Base-by-base conservation (phyloP, 441 rosid species). In the Raphanus hybrid region DNA sequence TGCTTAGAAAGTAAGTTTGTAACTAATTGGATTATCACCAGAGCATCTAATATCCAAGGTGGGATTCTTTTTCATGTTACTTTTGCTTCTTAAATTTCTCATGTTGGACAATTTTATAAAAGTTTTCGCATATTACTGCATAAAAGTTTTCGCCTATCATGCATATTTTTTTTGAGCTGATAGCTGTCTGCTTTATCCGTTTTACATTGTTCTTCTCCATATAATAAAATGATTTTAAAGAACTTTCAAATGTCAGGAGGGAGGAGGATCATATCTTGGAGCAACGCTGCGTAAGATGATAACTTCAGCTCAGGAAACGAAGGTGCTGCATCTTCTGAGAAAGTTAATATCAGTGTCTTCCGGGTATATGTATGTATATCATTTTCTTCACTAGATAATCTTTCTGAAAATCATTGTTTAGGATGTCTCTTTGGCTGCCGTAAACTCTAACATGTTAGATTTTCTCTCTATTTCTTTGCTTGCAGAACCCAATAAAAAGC, bases 371-470 rank as follows among this genome's bases (percentile, higher is more conserved):
- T 39, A 39, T 39, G 43, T 39, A 39, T 39, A 39, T 39, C 43
- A 10, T 8, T 39, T 39, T 10, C 43, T 39, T 35, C 8, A 35
- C 39, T 35, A 35, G 8, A 35, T 35, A 35, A 6, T 35, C 39
- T 35, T 35, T 39, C 43, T 39, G 11, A 39, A 39, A 39, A 39
- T 8, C 43, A 37, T 37, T 37, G 43, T 37, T 37, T 37, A 37
- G 43, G 10, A 8, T 37, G 43, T 8, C 10, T 37, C 10, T 37
- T 37, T 37, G 43, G 43, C 43, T 39, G 43, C 20, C 69, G 41
- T 26, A 14, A 57, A 54, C 16, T 74, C 18, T 60, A 41, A 34
- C 50, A 20, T 73, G 64, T 59, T 59, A 39, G 43, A 41, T 41
- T 15, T 35, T 35, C 39, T 32, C 26, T 4, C 43, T 27, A 45